Evolutionary conservation across 2,329 filamentous ascomycete genomes (phyloP).

Genomic region (Tolypocladium ovalisporum): DNA sequence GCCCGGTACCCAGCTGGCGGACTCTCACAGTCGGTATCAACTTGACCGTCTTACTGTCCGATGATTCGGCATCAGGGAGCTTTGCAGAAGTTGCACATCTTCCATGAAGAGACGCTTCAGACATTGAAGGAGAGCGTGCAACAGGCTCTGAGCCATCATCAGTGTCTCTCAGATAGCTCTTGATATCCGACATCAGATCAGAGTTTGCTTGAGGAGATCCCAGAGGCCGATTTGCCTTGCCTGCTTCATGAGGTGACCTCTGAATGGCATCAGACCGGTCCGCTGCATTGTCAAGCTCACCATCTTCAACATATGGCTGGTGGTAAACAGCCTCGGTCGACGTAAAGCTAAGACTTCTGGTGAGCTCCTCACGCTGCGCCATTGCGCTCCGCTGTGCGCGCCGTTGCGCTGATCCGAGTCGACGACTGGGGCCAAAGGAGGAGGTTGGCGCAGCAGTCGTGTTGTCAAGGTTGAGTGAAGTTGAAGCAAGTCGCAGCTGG

Average conservation of each 20-base stretch:
- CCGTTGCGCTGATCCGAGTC: constrained; percentile 14
- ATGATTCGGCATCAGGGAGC: constrained; percentile 7
- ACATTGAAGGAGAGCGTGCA: neutral
- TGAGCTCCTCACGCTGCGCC: neutral
- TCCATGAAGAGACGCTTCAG: neutral
- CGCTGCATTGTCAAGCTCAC: neutral
- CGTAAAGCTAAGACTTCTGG: neutral
- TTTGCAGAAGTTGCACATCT: neutral
- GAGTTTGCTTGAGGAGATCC: neutral
- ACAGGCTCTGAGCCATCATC: neutral
- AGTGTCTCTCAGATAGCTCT: neutral
- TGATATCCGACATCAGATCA: too few species aligned
- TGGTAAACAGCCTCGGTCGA: constrained; percentile 3
- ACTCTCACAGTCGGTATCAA: constrained; percentile 12
- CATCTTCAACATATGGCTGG: constrained; percentile 8
- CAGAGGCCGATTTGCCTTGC: neutral
- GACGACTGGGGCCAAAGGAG: constrained; percentile 12
- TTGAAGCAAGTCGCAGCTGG: neutral
- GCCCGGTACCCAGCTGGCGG: constrained; percentile 5
- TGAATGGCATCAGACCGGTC: neutral
- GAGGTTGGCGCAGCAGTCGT: constrained; percentile 3
- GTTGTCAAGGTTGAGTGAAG: neutral
- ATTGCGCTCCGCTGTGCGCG: constrained; percentile 14
- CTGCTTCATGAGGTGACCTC: neutral
- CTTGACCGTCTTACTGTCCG: constrained; percentile 13